Evolutionary conservation across 108 stramenopile genomes (phyloP), one percentile per base, ranked within the genome.

Genomic region (Cylindrotheca fusiformis): DNA sequence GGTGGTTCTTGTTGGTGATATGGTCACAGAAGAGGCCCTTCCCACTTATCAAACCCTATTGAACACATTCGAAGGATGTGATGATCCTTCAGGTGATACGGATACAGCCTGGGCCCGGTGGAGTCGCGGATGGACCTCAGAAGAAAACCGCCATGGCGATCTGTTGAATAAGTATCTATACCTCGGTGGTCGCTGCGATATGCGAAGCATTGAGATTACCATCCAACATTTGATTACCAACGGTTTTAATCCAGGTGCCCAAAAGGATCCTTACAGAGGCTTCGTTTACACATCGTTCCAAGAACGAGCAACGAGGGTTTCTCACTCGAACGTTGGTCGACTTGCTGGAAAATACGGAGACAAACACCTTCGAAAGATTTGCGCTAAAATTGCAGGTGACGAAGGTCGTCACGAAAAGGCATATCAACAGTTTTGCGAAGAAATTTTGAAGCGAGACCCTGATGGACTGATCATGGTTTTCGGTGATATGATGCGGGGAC

Each of bases 241-340:
- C 51, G 94, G 94, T 44, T 95, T 95, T 76, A 95, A 95, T 64
- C 94, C 94, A 10, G 76, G 77, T 1, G 90, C 90, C 8, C 82
- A 76, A 21, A 90, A 92, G 68, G 94, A 95, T 69, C 94, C 94
- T n/a, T 95, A 95, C 85, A 76, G 90, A 67, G 94, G 94, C 51
- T 95, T 95, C 56, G 87, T 95, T 23, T 95, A 95, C 80, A 95
- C 94, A n/a, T 90, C 88, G 49, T 95, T 95, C 77, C 94, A 95
- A 74, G 94, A 95, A 67, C 86, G 94, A 26, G 94, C 94, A 8
- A 95, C 94, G 63, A 95, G 92, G 72, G 67, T 95, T 47, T 90
- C 88, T 17, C 94, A 95, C 51, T 79, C 81, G 1, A 91, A 91
- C 58, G 94, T 95, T 5, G 94, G 86, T 20, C 80, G 75, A 53